Base-by-base conservation (phyloP, 139 green algal species). In the Picochlorum sp. region DNA sequence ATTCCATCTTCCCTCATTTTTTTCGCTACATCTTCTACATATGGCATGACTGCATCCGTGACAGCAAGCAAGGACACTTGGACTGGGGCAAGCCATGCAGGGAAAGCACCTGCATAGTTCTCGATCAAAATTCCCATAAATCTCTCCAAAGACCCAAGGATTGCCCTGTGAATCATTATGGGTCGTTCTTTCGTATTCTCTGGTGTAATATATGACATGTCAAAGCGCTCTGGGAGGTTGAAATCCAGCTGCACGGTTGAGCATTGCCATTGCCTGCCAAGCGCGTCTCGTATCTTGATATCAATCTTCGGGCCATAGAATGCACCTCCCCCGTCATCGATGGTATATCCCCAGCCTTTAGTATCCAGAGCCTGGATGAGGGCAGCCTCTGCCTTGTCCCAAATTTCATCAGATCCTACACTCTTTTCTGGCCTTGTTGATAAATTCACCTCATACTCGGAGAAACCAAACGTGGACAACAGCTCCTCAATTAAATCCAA, bases 261-360 rank as follows among this genome's bases (percentile, higher is more conserved):
- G 86, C 94, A 99, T 81, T 99, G 94, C 94, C 94, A 99, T 73
- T 94, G 90, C 49, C 94, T 87, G 16, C 94, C 94, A 41, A 95
- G 85, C 30, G 87, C 86, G 65, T 96, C 89, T 47, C 68, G 37
- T 16, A 84, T 75, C 74, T 97, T 98, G 72, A 99, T 80, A 77
- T 99, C 94, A 62, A 99, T 99, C 81, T 99, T 99, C 10, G 94
- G 94, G 4, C 94, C 94, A 75, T 99, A 99, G 75, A 99, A 99
- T 3, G 94, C 94, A 49, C 94, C 92, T 21, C 90, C 92, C 4
- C 90, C 92, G 45, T 85, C 76, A 51, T 94, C 86, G 18, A 87
- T 71, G 6, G 28, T 62, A 63, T 80, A 91, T 2, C 69, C 63
- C 84, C 81, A 89, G 6, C 80, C 83, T 71, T 97, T 98, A 28